Conservation (phyloP, 176 grass and related monocot species). For the Oryza glumipatula region DNA sequence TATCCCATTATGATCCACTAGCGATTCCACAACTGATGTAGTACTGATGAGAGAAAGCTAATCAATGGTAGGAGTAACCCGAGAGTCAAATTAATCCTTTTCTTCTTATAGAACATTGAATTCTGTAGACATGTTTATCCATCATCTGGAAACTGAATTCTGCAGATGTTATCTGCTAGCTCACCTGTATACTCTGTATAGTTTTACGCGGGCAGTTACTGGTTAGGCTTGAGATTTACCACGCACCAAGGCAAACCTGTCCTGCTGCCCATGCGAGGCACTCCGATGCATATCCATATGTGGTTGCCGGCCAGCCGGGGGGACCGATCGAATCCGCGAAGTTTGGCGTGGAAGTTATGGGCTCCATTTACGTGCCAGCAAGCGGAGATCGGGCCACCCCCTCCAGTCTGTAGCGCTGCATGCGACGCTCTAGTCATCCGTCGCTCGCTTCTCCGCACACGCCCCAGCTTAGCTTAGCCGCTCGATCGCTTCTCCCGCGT, state of each 20-base stretch:
- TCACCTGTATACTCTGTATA: too few species aligned
- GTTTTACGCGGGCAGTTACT: background rate
- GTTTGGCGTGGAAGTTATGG: conserved; percentile 39
- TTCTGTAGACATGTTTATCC: too few species aligned
- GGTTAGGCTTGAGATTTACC: background rate
- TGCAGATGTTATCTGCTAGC: too few species aligned
- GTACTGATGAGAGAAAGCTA: too few species aligned
- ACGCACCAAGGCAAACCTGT: background rate
- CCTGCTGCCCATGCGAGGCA: background rate
- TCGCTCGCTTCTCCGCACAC: background rate
- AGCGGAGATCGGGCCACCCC: background rate
- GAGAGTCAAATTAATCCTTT: too few species aligned
- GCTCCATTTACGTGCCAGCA: conserved; percentile 26
- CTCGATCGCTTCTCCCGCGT: background rate
- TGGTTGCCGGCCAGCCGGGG: conserved; percentile 6
- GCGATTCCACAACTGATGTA: too few species aligned
- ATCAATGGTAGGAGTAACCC: too few species aligned
- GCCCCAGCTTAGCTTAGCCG: background rate
- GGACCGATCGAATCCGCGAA: conserved; percentile 30
- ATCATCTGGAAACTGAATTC: too few species aligned
- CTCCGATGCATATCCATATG: background rate
- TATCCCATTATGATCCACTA: too few species aligned
- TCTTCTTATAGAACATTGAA: too few species aligned
- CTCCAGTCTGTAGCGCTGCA: conserved; percentile 16
- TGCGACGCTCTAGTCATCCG: background rate